phyloP scores from a whole-genome alignment of 495 filamentous ascomycete species.

The Aspergillus nidulans region DNA sequence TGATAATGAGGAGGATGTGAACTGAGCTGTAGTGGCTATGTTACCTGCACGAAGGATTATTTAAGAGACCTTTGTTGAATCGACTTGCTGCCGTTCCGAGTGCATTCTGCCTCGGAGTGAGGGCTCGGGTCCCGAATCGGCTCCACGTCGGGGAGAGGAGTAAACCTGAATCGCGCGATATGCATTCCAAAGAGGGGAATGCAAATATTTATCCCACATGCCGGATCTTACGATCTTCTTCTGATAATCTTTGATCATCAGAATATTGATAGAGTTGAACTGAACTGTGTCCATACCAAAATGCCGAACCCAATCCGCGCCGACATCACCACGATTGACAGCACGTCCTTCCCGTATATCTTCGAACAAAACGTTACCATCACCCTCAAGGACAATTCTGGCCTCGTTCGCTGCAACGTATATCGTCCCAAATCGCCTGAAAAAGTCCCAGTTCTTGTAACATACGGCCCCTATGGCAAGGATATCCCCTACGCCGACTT shows the following conservation, averaged over 20 bases:
- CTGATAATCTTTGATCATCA: background rate
- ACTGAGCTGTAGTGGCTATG: no score
- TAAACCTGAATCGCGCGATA: background rate
- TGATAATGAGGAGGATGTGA: no score
- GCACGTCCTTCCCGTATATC: conserved; percentile 31
- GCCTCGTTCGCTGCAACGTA: conserved; percentile 39
- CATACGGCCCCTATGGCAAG: conserved; percentile 60
- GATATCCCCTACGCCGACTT: conserved; percentile 40
- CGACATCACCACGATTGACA: conserved; percentile 36
- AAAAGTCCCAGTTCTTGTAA: conserved; percentile 34
- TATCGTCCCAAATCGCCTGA: conserved; percentile 27
- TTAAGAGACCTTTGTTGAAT: background rate
- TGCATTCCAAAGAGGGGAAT: conserved; percentile 1
- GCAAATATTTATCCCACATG: conserved; percentile 10
- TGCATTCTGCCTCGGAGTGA: background rate
- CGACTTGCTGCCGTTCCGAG: background rate
- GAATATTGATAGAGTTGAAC: no score
- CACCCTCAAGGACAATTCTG: conserved; percentile 25
- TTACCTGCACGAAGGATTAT: no score
- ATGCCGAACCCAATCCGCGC: conserved; percentile 36
- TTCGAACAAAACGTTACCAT: conserved; percentile 39
- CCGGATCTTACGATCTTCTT: background rate
- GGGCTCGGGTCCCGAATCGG: conserved; percentile 22
- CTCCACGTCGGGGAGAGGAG: conserved; percentile 25
- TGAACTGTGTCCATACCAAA: conserved; percentile 1